These are phyloP conservation scores for Auriscalpium orientale DNA, from an alignment of 768 basidiomycete genomes.

Conservation along the genomic window DNA sequence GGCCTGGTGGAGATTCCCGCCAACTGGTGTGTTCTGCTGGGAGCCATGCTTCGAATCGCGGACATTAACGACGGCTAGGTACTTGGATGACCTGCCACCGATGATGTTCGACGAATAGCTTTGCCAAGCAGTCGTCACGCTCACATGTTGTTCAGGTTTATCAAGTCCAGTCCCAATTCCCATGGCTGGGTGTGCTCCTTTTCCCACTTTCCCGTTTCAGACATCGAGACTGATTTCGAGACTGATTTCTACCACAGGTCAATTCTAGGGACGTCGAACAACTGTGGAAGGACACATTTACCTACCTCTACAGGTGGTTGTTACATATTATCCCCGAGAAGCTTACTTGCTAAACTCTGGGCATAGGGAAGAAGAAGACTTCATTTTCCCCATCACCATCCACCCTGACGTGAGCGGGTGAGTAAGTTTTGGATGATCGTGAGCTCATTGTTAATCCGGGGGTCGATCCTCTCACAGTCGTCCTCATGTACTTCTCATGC, in stretches of 20 bases:
- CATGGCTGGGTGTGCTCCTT: conserved; percentile 53
- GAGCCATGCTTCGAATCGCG: background rate
- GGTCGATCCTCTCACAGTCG: conserved; percentile 28
- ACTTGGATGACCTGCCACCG: conserved; percentile 67
- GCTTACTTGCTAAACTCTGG: background rate
- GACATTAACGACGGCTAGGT: conserved; percentile 27
- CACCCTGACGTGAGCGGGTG: conserved; percentile 70
- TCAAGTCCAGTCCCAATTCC: conserved; percentile 57
- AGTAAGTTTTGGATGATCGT: conserved; percentile 20
- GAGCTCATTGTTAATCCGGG: no score
- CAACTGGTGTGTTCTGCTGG: conserved; percentile 44
- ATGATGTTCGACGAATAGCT: conserved; percentile 45
- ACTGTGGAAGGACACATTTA: conserved; percentile 71
- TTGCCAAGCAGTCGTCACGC: conserved; percentile 1
- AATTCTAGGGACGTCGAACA: conserved; percentile 59
- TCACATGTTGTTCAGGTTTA: conserved; percentile 41
- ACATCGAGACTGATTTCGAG: background rate
- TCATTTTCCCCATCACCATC: conserved; percentile 71
- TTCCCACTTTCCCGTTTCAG: background rate
- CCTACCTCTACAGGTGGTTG: conserved; percentile 52
- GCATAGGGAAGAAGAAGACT: conserved; percentile 50
- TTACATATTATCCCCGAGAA: no score
- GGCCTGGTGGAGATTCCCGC: conserved; percentile 59
- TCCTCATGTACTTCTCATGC: conserved; percentile 68
- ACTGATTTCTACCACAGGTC: conserved; percentile 31